phyloP scores from a whole-genome alignment of 2,329 filamentous ascomycete species.

The Pseudogymnoascus sp. region DNA sequence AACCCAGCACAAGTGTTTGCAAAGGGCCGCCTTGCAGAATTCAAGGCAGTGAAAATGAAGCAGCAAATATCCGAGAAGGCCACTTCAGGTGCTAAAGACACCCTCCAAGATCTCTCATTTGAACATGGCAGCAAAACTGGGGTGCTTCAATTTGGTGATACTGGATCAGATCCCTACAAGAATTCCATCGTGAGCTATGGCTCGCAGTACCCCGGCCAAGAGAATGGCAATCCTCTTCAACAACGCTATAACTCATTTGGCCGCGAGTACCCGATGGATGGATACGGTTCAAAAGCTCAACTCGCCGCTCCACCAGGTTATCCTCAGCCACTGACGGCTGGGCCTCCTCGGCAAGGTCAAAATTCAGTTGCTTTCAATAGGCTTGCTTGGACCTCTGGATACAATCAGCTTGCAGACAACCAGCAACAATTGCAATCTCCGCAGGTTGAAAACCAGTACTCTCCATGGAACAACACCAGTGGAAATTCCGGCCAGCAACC shows the following conservation, averaged over 20 bases:
- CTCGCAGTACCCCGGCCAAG: not conserved
- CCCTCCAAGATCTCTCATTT: not conserved
- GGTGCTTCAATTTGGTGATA: not conserved
- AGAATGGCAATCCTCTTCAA: not conserved
- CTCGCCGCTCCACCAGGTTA: conserved; percentile 16
- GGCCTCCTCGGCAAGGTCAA: conserved; percentile 27
- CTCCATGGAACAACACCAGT: conserved; percentile 1
- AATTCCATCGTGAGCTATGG: not conserved
- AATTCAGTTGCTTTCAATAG: conserved; percentile 11
- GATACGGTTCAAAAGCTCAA: not conserved
- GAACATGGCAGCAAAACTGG: not conserved
- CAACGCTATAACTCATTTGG: not conserved
- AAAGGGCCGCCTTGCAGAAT: conserved; percentile 20
- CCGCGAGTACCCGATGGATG: not conserved
- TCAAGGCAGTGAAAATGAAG: conserved; percentile 13
- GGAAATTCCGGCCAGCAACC: not conserved
- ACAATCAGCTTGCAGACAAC: not conserved
- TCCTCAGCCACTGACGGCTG: conserved; percentile 28
- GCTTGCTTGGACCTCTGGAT: not conserved
- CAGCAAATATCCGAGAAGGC: not conserved
- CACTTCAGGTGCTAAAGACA: not conserved
- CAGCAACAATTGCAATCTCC: not conserved
- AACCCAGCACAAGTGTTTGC: conserved; percentile 23
- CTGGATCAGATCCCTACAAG: not conserved
- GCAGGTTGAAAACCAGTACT: not conserved